Conservation (phyloP, 2,329 filamentous ascomycete genomes). For the Bertia moriformis region DNA sequence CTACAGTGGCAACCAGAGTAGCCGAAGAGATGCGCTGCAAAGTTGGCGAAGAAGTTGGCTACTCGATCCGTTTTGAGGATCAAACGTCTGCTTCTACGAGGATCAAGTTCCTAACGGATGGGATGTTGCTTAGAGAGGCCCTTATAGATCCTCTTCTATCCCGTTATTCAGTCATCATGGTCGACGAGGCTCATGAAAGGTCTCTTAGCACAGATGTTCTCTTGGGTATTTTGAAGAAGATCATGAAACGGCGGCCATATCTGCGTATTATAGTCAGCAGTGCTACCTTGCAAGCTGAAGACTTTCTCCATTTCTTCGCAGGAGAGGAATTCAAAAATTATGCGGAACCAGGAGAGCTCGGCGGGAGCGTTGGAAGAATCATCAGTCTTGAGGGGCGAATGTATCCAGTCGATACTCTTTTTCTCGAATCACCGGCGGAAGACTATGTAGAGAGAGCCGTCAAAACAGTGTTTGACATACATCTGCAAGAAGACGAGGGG, state of each 20-base stretch:
- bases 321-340: constrained; percentile 19
- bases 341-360: constrained; percentile 10
- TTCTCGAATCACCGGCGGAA: constrained; percentile 62
- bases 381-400: constrained; percentile 77
- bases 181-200: constrained; percentile 91
- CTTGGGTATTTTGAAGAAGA: constrained; percentile 81
- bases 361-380: constrained; percentile 46
- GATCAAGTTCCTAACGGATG: constrained; percentile 94
- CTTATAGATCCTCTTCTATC: constrained; percentile 83
- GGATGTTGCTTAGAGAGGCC: constrained; percentile 77
- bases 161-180: constrained; percentile 90
- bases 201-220: constrained; percentile 86
- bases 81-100: constrained; percentile 73
- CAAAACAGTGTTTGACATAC: constrained; percentile 75
- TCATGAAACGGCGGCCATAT: constrained; percentile 64
- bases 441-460: constrained; percentile 77
- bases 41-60: constrained; percentile 80
- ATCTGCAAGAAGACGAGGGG: constrained; percentile 63
- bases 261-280: constrained; percentile 83
- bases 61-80: constrained; percentile 87
- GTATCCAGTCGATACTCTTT: constrained; percentile 78
- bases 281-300: constrained; percentile 80
- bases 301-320: constrained; percentile 67
- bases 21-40: constrained; percentile 80
- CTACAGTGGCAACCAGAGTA: constrained; percentile 74